These are phyloP conservation scores for Curvularia eragrostidis DNA, from an alignment of 2,329 filamentous ascomycete genomes.

Conservation along the genomic window DNA sequence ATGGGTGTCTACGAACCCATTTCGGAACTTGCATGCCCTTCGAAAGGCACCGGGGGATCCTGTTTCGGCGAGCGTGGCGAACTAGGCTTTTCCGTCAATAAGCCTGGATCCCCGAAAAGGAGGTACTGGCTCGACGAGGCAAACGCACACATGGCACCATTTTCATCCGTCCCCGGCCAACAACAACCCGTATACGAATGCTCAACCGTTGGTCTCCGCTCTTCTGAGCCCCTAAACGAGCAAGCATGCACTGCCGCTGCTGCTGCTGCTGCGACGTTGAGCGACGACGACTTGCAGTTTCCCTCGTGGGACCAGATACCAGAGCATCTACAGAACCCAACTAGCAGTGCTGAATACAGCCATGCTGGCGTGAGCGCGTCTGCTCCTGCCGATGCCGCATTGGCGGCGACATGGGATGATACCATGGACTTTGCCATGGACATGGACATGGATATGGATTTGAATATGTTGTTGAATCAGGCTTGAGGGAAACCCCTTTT, in stretches of 20 bases:
- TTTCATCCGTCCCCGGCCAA: conserved; percentile 3
- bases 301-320: conserved; percentile 40
- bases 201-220: conserved; percentile 12
- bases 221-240: conserved; percentile 15
- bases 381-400: conserved; percentile 8
- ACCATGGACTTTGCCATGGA: conserved; percentile 42
- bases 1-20: conserved; percentile 26
- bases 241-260: conserved; percentile 9
- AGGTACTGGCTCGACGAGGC: conserved; percentile 18
- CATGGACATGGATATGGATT: conserved; percentile 40
- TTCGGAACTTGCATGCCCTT: conserved; percentile 28
- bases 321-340: conserved; percentile 32
- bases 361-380: conserved; percentile 17
- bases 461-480: conserved; percentile 24
- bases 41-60: conserved; percentile 16
- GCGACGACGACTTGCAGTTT: conserved; percentile 30
- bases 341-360: conserved; percentile 28
- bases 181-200: conserved; percentile 8
- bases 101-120: conserved; percentile 14
- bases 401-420: conserved; percentile 40
- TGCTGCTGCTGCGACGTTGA: neutral
- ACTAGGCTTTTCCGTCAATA: conserved; percentile 20
- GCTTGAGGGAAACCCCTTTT: neutral
- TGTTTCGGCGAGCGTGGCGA: conserved; percentile 38
- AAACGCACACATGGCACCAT: conserved; percentile 8